Evolutionary conservation across 495 filamentous ascomycete species (phyloP).

Genomic region (Hyaloscypha hepaticicola): DNA sequence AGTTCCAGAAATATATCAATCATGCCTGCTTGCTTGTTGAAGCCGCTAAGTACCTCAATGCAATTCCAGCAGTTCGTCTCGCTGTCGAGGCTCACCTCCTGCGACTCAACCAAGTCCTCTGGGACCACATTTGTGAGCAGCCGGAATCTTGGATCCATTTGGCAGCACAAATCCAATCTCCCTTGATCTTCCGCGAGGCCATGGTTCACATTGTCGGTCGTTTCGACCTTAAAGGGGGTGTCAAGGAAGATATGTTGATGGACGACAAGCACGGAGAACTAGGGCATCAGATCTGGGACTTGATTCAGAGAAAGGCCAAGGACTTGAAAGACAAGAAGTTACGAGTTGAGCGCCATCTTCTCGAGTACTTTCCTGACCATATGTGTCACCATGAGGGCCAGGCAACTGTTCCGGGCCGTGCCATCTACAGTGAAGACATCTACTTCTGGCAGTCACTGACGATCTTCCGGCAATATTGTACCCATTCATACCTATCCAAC

Average conservation of each 20-base stretch:
- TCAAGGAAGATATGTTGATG: conserved; percentile 20
- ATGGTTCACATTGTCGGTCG: conserved; percentile 47
- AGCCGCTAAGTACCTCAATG: conserved; percentile 43
- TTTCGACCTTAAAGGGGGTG: conserved; percentile 33
- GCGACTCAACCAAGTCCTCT: conserved; percentile 41
- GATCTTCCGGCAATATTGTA: conserved; percentile 36
- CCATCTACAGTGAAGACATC: conserved; percentile 34
- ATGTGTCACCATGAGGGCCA: conserved; percentile 16
- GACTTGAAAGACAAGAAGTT: conserved; percentile 34
- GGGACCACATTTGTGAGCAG: conserved; percentile 36
- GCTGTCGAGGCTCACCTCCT: conserved; percentile 43
- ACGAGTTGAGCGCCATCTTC: conserved; percentile 30
- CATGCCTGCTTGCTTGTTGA: conserved; percentile 38
- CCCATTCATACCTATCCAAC: conserved; percentile 19
- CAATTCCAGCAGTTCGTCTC: conserved; percentile 37
- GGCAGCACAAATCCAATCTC: conserved; percentile 40
- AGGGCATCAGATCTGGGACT: conserved; percentile 12
- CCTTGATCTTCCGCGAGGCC: conserved; percentile 46
- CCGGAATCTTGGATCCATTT: conserved; percentile 45
- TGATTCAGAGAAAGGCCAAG: conserved; percentile 23
- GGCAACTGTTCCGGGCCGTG: conserved; percentile 13
- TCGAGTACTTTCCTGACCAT: conserved; percentile 28
- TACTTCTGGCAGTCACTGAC: conserved; percentile 38
- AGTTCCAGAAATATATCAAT: neutral
- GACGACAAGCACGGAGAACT: neutral